These are phyloP conservation scores for Solioccasus polychromus DNA, from an alignment of 768 basidiomycete genomes.

Conservation along the genomic window DNA sequence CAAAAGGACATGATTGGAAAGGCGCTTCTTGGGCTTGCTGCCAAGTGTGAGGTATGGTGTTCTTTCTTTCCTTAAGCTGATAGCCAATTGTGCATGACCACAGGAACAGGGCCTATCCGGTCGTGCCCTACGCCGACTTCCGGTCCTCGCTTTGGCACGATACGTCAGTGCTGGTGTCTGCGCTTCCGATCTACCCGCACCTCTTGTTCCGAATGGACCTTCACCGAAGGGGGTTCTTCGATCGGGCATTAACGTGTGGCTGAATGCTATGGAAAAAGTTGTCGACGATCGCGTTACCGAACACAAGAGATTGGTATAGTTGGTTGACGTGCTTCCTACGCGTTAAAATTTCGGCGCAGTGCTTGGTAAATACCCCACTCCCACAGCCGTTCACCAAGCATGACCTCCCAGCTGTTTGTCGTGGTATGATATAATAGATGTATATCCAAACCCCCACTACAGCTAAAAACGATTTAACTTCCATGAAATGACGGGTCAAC, in stretches of 20 bases:
- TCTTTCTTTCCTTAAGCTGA: neutral
- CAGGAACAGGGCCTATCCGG: slow-evolving; percentile 86
- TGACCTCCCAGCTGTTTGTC: neutral
- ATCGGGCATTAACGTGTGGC: slow-evolving; percentile 63
- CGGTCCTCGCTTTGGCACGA: slow-evolving; percentile 86
- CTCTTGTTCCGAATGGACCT: slow-evolving; percentile 3
- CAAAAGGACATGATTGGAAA: slow-evolving; percentile 53
- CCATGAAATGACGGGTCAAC: slow-evolving; percentile 25
- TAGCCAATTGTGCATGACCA: neutral
- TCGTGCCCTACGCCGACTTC: slow-evolving; percentile 86
- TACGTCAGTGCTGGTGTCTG: slow-evolving; percentile 59
- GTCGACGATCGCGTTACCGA: slow-evolving; percentile 58
- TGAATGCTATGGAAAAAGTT: slow-evolving; percentile 81
- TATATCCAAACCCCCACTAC: slow-evolving; percentile 6
- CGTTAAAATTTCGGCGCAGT: neutral
- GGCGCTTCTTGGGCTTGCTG: slow-evolving; percentile 64
- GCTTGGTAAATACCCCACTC: neutral
- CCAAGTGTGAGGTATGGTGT: slow-evolving; percentile 70
- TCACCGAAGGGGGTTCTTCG: slow-evolving; percentile 8
- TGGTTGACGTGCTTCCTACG: neutral
- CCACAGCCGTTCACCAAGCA: neutral
- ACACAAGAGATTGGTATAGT: slow-evolving; percentile 42
- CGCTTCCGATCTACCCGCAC: slow-evolving; percentile 13
- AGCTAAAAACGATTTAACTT: slow-evolving; percentile 3
- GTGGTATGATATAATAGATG: neutral